A percentile compares a stretch with the other conserved stretches of the same genome.
Evolutionary conservation across 441 rosid genomes (phyloP).

Genomic region (Euphorbia schlechtendalii): DNA sequence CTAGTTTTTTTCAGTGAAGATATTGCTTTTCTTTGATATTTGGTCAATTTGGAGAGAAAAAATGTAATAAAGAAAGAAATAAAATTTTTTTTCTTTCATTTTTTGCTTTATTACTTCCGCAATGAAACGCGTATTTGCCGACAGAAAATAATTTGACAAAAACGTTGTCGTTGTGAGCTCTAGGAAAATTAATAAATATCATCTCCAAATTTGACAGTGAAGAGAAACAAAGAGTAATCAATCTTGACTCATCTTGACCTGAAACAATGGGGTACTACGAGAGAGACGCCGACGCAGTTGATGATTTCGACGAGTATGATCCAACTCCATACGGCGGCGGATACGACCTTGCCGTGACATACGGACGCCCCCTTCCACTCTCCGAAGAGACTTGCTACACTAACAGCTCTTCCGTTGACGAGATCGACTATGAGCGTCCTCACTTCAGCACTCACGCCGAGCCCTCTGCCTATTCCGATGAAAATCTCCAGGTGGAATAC

Average conservation of each 20-base stretch:
- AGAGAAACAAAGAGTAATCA: rapidly evolving
- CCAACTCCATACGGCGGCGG: constrained; percentile 88
- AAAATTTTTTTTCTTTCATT: no score
- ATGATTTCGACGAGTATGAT: constrained; percentile 74
- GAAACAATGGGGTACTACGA: constrained; percentile 63
- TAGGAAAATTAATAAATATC: no score
- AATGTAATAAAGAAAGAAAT: no score
- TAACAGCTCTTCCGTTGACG: constrained; percentile 10
- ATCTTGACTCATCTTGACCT: not conserved
- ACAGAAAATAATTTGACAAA: not conserved
- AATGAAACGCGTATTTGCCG: no score
- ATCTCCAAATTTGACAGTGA: not conserved
- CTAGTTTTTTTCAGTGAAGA: no score
- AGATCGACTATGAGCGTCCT: constrained; percentile 52
- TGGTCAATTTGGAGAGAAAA: no score
- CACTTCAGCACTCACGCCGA: constrained; percentile 42
- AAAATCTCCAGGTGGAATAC: constrained; percentile 55
- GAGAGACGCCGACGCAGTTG: constrained; percentile 37
- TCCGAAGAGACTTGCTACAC: constrained; percentile 61
- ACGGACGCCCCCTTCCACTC: constrained; percentile 64
- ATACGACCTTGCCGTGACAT: constrained; percentile 51
- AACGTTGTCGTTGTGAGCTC: not conserved
- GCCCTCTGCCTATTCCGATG: constrained; percentile 60
- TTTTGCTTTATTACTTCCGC: no score
- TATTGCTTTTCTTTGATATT: no score